Conservation (phyloP, 83 land plant genomes). For the Picea abies region DNA sequence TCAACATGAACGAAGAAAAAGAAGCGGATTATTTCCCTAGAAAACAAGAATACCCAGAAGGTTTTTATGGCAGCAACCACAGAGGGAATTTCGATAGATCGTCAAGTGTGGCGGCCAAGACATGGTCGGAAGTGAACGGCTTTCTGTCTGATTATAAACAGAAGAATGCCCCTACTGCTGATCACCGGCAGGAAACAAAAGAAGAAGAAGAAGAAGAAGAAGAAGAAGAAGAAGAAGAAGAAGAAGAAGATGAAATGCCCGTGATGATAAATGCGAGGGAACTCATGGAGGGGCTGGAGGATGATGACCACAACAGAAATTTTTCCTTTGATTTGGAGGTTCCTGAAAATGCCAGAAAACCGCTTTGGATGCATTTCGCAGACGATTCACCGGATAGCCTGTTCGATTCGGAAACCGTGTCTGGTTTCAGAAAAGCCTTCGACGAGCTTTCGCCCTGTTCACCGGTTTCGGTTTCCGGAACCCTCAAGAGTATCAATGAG, state of each 20-base stretch:
- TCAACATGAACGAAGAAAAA: constrained; percentile 12
- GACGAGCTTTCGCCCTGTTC: background rate
- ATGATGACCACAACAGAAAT: constrained; percentile 25
- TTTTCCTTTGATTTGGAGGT: no score
- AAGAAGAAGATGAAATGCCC: constrained; percentile 38
- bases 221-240: background rate
- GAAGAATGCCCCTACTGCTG: background rate
- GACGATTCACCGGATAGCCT: constrained; percentile 8
- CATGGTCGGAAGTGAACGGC: background rate
- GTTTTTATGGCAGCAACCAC: background rate
- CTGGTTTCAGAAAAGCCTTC: constrained; percentile 8
- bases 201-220: constrained; percentile 1
- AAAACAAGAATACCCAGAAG: constrained; percentile 10
- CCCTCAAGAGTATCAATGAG: background rate
- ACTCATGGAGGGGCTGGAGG: constrained; percentile 74
- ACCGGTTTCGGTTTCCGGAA: background rate
- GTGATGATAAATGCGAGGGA: constrained; percentile 70
- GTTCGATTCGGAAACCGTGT: constrained; percentile 11
- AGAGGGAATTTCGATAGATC: constrained; percentile 2
- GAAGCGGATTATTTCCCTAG: background rate
- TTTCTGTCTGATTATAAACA: constrained; percentile 4
- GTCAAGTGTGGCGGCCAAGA: background rate
- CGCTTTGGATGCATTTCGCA: constrained; percentile 20
- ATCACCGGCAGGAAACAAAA: no score
- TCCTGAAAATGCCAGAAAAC: background rate